Conservation (phyloP, 1,139 yeast genomes). For the Scheffersomyces illinoinensis region DNA sequence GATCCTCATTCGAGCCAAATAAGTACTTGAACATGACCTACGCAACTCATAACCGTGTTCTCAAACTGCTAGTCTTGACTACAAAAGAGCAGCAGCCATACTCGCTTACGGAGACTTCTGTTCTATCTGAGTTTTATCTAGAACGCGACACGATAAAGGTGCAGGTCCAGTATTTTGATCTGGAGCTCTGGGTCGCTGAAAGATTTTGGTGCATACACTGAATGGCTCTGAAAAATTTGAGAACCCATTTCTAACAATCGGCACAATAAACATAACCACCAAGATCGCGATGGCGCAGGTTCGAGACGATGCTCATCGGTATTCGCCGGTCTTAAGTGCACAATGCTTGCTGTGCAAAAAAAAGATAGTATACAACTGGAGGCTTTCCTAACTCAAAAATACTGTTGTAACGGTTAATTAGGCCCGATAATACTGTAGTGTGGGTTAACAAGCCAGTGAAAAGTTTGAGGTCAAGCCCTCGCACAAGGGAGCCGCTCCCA, state of each 20-base stretch:
- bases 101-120: not conserved
- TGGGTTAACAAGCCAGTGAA: not conserved
- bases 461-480: not conserved
- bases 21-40: slow-evolving; percentile 10
- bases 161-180: not conserved
- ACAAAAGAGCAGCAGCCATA: not conserved
- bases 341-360: not conserved
- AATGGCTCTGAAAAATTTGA: not conserved
- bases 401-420: not conserved
- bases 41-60: not conserved
- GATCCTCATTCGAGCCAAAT: slow-evolving; percentile 11
- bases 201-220: not conserved
- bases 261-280: not conserved
- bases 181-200: not conserved
- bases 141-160: not conserved
- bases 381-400: not conserved
- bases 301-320: not conserved
- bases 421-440: not conserved
- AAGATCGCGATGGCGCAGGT: not conserved
- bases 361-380: not conserved
- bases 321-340: too few species aligned
- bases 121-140: not conserved
- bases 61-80: too few species aligned
- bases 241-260: not conserved
- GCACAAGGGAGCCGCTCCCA: not conserved